Evolutionary conservation across 345 rosid species (phyloP), one percentile per base, ranked within the genome.

Genomic region (Litchi chinensis): DNA sequence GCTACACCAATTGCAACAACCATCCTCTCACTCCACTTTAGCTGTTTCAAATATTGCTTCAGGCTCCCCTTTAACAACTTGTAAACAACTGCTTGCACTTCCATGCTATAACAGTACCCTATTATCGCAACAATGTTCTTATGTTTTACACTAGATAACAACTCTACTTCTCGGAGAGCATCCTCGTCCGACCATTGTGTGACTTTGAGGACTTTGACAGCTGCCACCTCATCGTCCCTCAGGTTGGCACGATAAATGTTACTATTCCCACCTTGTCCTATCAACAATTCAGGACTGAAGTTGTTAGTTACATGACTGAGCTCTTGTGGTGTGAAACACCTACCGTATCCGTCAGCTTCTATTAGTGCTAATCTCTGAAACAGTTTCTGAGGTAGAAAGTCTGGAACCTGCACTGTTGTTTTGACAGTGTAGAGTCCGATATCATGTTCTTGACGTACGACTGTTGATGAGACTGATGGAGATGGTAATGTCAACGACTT

Each of bases 1-100:
- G 86, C 88, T 54, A 85, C 74, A n/a, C 90, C 87, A 70, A 78
- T 75, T 32, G 90, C 85, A 3, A 83, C 76, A 40, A 46, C 75
- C 80, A 87, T 77, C 70, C 84, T 73, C 78, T 83, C 84, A 16
- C 54, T 71, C 87, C 88, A 85, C 43, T 57, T 66, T 46, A 85
- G 83, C 66, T 68, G 79, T 78, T 43, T 80, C 72, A 82, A 26
- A 70, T 65, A 57, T 48, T 81, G 82, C 65, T 82, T 83, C 80
- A 87, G 76, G 75, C 84, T 85, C 73, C 84, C 85, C 6, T 26
- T 41, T 11, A 83, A 76, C 21, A 87, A 83, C 46, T 83, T 79
- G 62, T 57, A 87, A 5, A 83, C 86, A 43, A 85, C 16, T 70
- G 90, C 90, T 46, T 68, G 13, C 77, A 83, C 54, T 57, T 81